Evolutionary conservation across 225 moss, liverwort and hornwort genomes (phyloP), one percentile per base, ranked within the genome.

Genomic region (Pseudisothecium myosuroides): DNA sequence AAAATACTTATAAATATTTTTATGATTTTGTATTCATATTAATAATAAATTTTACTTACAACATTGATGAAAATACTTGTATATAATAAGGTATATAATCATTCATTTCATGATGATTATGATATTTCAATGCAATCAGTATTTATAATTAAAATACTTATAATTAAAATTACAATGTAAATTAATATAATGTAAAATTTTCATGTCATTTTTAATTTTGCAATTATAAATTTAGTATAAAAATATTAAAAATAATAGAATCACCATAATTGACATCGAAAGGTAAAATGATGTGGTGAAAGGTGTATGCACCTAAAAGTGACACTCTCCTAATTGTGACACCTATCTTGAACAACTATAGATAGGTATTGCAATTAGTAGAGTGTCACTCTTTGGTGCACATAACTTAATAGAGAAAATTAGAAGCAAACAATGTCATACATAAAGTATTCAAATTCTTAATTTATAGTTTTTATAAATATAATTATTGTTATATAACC

Each of bases 151-250:
- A 19, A 20, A 59, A 3, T 4, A 28, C 6, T n/a, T 79, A 5
- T 3, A 39, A 16, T 39, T 28, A 80, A 36, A 17, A 12, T 5
- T 24, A 41, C 6, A 2, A 11, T 1, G 2, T 21, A 14, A 21
- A 54, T 4, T 7, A 58, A 14, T 5, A 23, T 17, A 5, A 34
- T 0, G 0, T 34, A 3, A 72, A 34, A 56, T 0, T 34, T 56
- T 7, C 5, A 31, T 37, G 8, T 36, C 13, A 12, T 27, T 17
- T 2, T 31, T 28, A 10, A 10, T 34, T 39, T 54, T 6, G 2
- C 3, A 15, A 29, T 22, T 29, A 0, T 14, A 7, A 55, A 41
- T 16, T 60, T 32, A 20, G 20, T 36, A 10, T 29, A 7, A 8
- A 7, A 8, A 17, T 12, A 17, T 60, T 23, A 26, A 5, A 19